Percentiles rank a stretch among this genome's conserved stretches.
Conservation (phyloP, 306 rosid species). For the Carpinus viminea region DNA sequence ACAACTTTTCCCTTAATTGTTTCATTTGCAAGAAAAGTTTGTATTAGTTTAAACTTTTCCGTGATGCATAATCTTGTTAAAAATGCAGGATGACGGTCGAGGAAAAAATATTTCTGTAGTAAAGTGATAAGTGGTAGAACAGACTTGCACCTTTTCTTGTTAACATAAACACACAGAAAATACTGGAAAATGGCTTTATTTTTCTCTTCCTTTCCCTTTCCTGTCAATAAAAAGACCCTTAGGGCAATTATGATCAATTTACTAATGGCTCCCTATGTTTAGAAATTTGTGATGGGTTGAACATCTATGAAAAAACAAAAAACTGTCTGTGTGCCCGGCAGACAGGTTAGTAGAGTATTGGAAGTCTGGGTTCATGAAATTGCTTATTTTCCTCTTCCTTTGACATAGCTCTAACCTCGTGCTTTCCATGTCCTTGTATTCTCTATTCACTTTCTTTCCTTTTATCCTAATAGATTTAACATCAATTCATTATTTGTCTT, state of each 20-base stretch:
- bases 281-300: neutral
- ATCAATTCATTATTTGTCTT: constrained; percentile 1
- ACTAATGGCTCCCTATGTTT: neutral
- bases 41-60: neutral
- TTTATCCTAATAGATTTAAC: neutral
- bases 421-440: neutral
- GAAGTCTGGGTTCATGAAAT: neutral
- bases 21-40: too few relatives aligned
- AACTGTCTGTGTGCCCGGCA: neutral
- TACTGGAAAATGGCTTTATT: neutral
- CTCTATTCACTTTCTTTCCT: neutral
- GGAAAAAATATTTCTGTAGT: neutral
- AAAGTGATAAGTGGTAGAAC: neutral
- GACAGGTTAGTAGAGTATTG: neutral
- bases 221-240: neutral
- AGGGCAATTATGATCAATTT: neutral
- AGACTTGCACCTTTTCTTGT: neutral
- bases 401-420: neutral
- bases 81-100: neutral
- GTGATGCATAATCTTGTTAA: neutral
- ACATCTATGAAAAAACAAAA: neutral
- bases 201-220: neutral
- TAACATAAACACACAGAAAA: neutral
- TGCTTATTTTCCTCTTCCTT: neutral
- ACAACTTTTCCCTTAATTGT: neutral